Base-by-base conservation (phyloP, 768 basidiomycete species). In the Termitomyces sp. region DNA sequence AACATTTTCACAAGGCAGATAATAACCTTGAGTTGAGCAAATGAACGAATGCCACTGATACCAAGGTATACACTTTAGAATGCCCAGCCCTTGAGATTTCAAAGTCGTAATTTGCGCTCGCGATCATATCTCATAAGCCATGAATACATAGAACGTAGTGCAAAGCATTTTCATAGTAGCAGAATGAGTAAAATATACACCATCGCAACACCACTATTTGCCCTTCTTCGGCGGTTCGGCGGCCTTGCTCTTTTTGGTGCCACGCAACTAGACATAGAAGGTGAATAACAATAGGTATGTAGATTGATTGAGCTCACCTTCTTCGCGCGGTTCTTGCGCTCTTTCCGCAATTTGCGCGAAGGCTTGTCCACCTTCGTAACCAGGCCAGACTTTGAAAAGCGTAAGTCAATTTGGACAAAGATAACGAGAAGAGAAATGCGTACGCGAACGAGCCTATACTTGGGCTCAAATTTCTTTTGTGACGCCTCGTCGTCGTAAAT, bases 261-360 rank as follows among this genome's bases (percentile, higher is more conserved):
- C 95, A 68, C 95, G 91, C 76, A 94, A 75, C 94, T 98, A 64
- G 13, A 46, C 54, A 53, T 32, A 32, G 43, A 54, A 29, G 39
- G 66, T 45, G 12, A 32, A 63, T 56, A 31, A 49, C 64, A 60
- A 39, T n/a, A 10, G 25, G 13, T 5, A 48, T 4, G 15, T 27
- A 49, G 23, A 27, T 20, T 52, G 15, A 43, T 18, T 22, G 12
- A 56, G 36, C 56, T 18, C 25, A 93, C 95, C 88, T 98, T 98
- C 90, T 99, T 99, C 59, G 90, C 84, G 71, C 96, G 88, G 79
- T 99, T 99, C 85, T 99, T 99, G 68, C 97, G 86, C 81, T 98
- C 96, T 81, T 98, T 98, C 75, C 97, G 89, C 75, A 98, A 86
- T 74, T 98, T 98, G 68, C 97, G 89, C 61, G 93, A 94, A 51